Evolutionary conservation across 2,329 filamentous ascomycete species (phyloP), one percentile per base, ranked within the genome.

Genomic region (Aspergillus ibericus): DNA sequence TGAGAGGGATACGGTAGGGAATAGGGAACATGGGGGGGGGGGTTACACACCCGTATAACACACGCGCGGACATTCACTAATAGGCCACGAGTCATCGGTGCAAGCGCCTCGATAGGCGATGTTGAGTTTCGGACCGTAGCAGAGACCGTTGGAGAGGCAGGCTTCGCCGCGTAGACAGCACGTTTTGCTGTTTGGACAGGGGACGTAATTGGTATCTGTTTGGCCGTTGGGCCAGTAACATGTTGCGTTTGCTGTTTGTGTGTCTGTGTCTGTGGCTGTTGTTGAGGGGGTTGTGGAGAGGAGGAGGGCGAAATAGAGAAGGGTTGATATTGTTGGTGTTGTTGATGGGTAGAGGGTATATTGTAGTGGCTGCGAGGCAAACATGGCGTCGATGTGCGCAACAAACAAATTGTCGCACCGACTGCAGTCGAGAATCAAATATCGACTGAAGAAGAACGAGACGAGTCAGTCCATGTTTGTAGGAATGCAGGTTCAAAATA

Each of bases 81-180:
- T 56, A 6, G 55, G 60, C 62, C 62, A 64, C 10, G 62, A 55
- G 34, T 54, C 42, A 47, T 64, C 62, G 13, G 60, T 53, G 20
- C 62, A 64, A n/a, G 56, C 51, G 1, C 62, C 62, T 12, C 60
- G 62, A 20, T 64, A 63, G 5, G 51, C 52, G n/a, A 56, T 57
- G 18, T 50, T 58, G 18, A 56, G 44, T 7, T 25, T 56, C 20
- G 25, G 51, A 1, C 35, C 51, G 32, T 51, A 62, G 29, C 62
- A 64, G 40, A 64, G 55, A 12, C 55, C 60, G 38, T 63, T 63
- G 10, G 61, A 63, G n/a, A 63, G 40, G 25, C 61, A 63, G 3
- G 61, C 52, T 49, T 63, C 61, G 15, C 61, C 61, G 35, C 46
- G 35, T 10, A 38, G 25, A 34, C 61, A 63, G 42, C 61, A 63